These are phyloP conservation scores for Diaporthe longicolla DNA, from an alignment of 2,329 filamentous ascomycete species.

Conservation along the genomic window DNA sequence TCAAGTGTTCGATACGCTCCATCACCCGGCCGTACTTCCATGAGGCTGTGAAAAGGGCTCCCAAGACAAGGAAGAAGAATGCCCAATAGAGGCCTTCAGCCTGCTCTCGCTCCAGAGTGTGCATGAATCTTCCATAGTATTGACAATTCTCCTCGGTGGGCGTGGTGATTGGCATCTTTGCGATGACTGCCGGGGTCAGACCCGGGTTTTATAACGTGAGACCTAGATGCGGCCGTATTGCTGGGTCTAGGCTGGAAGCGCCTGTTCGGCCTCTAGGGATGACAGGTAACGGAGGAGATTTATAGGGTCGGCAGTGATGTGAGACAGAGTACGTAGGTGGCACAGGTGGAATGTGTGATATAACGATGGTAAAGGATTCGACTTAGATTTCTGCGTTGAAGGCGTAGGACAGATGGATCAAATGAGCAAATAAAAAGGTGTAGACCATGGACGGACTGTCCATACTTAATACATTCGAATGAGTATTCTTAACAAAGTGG, in stretches of 20 bases:
- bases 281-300: constrained; percentile 41
- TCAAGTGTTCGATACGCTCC: constrained; percentile 36
- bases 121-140: constrained; percentile 41
- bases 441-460: constrained; percentile 12
- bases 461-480: constrained; percentile 26
- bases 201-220: constrained; percentile 39
- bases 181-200: constrained; percentile 14
- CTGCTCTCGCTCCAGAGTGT: constrained; percentile 3
- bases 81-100: constrained; percentile 40
- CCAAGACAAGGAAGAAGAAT: constrained; percentile 38
- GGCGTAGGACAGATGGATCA: background rate
- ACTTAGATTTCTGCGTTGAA: background rate
- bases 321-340: background rate
- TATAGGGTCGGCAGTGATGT: background rate
- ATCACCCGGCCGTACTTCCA: constrained; percentile 40
- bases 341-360: background rate
- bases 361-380: background rate
- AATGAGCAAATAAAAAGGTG: background rate
- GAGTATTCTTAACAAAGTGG: background rate
- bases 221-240: constrained; percentile 10
- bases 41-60: constrained; percentile 38
- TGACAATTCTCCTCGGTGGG: constrained; percentile 37
- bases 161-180: constrained; percentile 28
- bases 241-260: constrained; percentile 14
- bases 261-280: constrained; percentile 11